phyloP scores from a whole-genome alignment of 805 yeast genomes.

The Cyberlindnera japonica region DNA sequence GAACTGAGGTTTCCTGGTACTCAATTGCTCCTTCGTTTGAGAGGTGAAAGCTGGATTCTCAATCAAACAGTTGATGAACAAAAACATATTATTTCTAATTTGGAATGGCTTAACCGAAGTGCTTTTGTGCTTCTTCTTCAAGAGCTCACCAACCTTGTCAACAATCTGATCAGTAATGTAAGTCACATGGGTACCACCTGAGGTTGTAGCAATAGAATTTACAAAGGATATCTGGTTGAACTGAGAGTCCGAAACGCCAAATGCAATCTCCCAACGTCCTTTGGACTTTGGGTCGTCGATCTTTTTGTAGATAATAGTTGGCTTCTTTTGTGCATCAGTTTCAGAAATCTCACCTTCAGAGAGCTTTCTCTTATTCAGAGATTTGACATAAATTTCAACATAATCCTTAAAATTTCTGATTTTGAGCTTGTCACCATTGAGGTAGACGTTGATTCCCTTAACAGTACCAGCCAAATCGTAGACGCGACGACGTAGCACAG shows the following conservation, averaged over 20 bases:
- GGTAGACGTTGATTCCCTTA: slow-evolving; percentile 68
- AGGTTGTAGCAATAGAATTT: slow-evolving; percentile 93
- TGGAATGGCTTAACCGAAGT: slow-evolving; percentile 84
- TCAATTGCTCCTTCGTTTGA: slow-evolving; percentile 93
- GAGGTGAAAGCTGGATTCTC: slow-evolving; percentile 98
- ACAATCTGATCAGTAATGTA: slow-evolving; percentile 82
- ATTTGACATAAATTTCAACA: slow-evolving; percentile 83
- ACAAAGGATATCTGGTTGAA: slow-evolving; percentile 96
- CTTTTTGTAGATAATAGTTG: slow-evolving; percentile 72
- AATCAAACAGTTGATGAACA: slow-evolving; percentile 86
- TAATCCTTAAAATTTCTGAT: slow-evolving; percentile 79
- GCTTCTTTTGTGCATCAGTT: slow-evolving; percentile 39
- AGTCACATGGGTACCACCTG: slow-evolving; percentile 95
- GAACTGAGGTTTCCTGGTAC: slow-evolving; percentile 84
- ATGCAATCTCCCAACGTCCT: slow-evolving; percentile 89
- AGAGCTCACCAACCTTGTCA: slow-evolving; percentile 64
- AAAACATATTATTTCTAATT: slow-evolving; percentile 82
- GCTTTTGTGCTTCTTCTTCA: slow-evolving; percentile 63
- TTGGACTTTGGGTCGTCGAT: slow-evolving; percentile 49
- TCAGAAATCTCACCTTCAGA: slow-evolving; percentile 29
- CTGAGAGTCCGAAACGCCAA: slow-evolving; percentile 84
- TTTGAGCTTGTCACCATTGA: slow-evolving; percentile 70
- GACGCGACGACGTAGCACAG: slow-evolving; percentile 88
- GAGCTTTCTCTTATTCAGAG: slow-evolving; percentile 48
- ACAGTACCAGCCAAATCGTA: slow-evolving; percentile 95